Evolutionary conservation across 2,329 filamentous ascomycete genomes (phyloP).

Genomic region (Seiridium unicorne): DNA sequence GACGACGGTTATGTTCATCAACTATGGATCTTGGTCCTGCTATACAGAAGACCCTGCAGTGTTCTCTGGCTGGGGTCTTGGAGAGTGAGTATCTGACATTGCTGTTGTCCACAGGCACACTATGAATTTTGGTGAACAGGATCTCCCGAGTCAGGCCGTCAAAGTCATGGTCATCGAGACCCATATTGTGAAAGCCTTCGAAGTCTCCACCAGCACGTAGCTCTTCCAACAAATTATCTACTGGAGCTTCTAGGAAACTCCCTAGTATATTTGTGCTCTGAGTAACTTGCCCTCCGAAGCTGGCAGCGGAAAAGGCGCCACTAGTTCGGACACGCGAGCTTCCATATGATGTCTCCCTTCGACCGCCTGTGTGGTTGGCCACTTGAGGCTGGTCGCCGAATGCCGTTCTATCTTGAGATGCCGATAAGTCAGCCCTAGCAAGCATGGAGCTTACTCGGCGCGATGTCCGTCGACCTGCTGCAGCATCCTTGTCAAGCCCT

Average conservation of each 20-base stretch:
- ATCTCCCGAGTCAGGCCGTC: constrained; percentile 72
- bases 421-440: constrained; percentile 81
- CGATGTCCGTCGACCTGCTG: constrained; percentile 57
- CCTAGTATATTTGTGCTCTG: constrained; percentile 43
- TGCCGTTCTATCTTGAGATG: constrained; percentile 77
- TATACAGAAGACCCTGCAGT: constrained; percentile 67
- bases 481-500: constrained; percentile 63
- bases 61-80: constrained; percentile 47
- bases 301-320: constrained; percentile 38
- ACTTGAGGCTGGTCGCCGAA: constrained; percentile 66
- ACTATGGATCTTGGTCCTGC: constrained; percentile 55
- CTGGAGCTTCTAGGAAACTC: constrained; percentile 65
- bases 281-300: constrained; percentile 34
- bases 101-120: constrained; percentile 59
- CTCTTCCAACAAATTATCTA: constrained; percentile 69
- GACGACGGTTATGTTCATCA: constrained; percentile 51
- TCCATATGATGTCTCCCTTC: constrained; percentile 74
- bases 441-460: constrained; percentile 89
- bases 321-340: constrained; percentile 64
- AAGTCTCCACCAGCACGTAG: constrained; percentile 60
- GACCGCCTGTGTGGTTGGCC: constrained; percentile 41
- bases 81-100: constrained; percentile 61
- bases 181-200: constrained; percentile 71
- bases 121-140: constrained; percentile 69
- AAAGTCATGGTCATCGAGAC: constrained; percentile 68